Evolutionary conservation across 768 basidiomycete species (phyloP).

Genomic region (Antrodiella citrinella): DNA sequence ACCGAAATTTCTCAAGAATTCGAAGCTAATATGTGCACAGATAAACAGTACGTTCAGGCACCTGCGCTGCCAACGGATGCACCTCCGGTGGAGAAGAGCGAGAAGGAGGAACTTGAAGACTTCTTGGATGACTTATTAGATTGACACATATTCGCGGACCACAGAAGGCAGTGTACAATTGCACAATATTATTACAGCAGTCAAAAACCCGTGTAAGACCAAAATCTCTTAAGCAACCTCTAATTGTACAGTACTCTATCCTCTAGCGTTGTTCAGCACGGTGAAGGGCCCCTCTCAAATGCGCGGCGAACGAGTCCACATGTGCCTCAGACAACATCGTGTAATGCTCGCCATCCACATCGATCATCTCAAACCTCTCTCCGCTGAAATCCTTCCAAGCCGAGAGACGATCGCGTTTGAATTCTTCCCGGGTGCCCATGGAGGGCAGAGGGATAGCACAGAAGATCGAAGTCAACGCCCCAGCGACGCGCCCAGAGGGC

Average conservation of each 20-base stretch:
- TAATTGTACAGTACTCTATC: too few relatives aligned
- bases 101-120: slow-evolving; percentile 59
- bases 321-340: slow-evolving; percentile 21
- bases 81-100: slow-evolving; percentile 26
- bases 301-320: not conserved
- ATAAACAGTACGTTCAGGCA: slow-evolving; percentile 33
- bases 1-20: not conserved
- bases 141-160: slow-evolving; percentile 20
- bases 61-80: slow-evolving; percentile 43
- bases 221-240: too few relatives aligned
- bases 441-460: slow-evolving; percentile 24
- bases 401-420: slow-evolving; percentile 22
- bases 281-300: not conserved
- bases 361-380: slow-evolving; percentile 24
- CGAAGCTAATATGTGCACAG: slow-evolving; percentile 13
- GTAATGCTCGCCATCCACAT: slow-evolving; percentile 25
- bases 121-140: slow-evolving; percentile 60
- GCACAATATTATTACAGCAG: too few relatives aligned
- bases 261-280: too few relatives aligned
- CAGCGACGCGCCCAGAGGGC: slow-evolving; percentile 18
- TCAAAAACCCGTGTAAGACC: too few relatives aligned
- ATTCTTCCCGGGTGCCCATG: slow-evolving; percentile 26
- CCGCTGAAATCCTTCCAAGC: slow-evolving; percentile 21
- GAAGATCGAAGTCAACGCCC: slow-evolving; percentile 23
- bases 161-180: too few relatives aligned